phyloP scores from a whole-genome alignment of 805 yeast genomes.

The Wickerhamiella shivajii region DNA sequence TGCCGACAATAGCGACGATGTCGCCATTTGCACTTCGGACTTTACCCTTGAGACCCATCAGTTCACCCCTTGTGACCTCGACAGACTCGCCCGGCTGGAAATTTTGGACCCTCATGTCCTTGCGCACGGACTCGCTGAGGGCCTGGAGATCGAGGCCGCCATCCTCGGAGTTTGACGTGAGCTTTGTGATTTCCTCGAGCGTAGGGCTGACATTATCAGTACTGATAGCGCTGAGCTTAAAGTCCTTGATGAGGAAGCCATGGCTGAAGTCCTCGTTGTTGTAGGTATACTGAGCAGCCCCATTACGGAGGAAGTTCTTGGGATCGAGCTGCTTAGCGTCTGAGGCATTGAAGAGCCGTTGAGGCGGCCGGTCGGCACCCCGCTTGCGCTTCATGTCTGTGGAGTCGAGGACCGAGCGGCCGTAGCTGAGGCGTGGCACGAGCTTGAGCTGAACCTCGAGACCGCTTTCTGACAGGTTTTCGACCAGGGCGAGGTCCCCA shows the following conservation, averaged over 20 bases:
- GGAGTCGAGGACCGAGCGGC: constrained; percentile 30
- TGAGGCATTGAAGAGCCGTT: constrained; percentile 71
- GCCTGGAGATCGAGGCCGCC: constrained; percentile 82
- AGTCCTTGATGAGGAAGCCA: constrained; percentile 78
- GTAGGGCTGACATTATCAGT: constrained; percentile 71
- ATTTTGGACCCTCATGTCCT: constrained; percentile 38
- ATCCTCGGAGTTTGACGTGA: constrained; percentile 61
- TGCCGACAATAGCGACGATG: constrained; percentile 36
- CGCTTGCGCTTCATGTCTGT: constrained; percentile 42
- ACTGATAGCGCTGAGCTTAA: constrained; percentile 66
- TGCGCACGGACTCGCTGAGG: constrained; percentile 73
- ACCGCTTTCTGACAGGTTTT: constrained; percentile 86
- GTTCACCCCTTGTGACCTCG: constrained; percentile 86
- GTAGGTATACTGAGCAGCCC: constrained; percentile 49
- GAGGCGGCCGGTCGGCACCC: constrained; percentile 57
- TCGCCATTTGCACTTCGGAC: constrained; percentile 59
- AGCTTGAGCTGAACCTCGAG: constrained; percentile 85
- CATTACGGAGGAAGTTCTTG: constrained; percentile 44
- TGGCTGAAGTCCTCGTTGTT: constrained; percentile 79
- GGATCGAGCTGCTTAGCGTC: constrained; percentile 82
- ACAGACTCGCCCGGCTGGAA: constrained; percentile 93
- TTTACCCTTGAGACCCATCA: constrained; percentile 72
- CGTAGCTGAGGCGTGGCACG: constrained; percentile 89
- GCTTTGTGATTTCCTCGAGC: constrained; percentile 50
- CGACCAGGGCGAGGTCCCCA: constrained; percentile 86